A percentile compares a stretch with the other conserved stretches of the same genome.
Conservation (phyloP, 805 yeast genomes). For the Priceomyces medius region DNA sequence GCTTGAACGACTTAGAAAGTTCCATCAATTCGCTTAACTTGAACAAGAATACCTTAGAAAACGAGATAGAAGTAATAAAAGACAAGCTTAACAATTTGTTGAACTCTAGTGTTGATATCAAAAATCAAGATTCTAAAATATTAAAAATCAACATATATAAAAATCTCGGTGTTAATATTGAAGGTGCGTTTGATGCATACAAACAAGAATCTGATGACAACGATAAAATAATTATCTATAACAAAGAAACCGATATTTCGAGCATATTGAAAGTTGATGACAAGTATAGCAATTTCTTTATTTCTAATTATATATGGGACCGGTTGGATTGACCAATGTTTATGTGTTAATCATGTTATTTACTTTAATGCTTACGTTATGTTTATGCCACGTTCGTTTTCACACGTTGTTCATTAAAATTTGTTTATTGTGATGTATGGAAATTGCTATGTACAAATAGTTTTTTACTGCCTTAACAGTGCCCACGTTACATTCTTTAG, state of each 20-base stretch:
- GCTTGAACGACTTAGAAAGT: slow-evolving; percentile 48
- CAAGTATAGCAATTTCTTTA: slow-evolving; percentile 63
- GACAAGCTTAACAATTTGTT: slow-evolving; percentile 26
- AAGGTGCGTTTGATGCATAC: slow-evolving; percentile 21
- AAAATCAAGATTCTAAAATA: slow-evolving; percentile 43
- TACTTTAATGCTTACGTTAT: background rate
- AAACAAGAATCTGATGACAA: slow-evolving; percentile 16
- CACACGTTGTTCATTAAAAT: background rate
- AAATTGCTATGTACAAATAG: background rate
- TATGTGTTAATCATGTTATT: background rate
- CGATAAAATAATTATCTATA: slow-evolving; percentile 48
- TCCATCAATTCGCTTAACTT: slow-evolving; percentile 35
- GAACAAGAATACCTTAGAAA: slow-evolving; percentile 34
- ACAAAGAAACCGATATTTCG: slow-evolving; percentile 44
- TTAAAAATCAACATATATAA: slow-evolving; percentile 60
- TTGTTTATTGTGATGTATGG: background rate
- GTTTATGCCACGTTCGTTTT: background rate
- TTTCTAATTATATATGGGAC: slow-evolving; percentile 80
- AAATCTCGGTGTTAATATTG: slow-evolving; percentile 56
- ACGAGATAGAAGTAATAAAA: slow-evolving; percentile 38
- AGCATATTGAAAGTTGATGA: slow-evolving; percentile 52
- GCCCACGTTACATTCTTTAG: background rate
- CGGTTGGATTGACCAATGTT: slow-evolving; percentile 19
- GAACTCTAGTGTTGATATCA: slow-evolving; percentile 25
- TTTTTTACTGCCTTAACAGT: too few relatives aligned